Evolutionary conservation across 306 rosid species (phyloP).

Genomic region (Lotus japonicus): DNA sequence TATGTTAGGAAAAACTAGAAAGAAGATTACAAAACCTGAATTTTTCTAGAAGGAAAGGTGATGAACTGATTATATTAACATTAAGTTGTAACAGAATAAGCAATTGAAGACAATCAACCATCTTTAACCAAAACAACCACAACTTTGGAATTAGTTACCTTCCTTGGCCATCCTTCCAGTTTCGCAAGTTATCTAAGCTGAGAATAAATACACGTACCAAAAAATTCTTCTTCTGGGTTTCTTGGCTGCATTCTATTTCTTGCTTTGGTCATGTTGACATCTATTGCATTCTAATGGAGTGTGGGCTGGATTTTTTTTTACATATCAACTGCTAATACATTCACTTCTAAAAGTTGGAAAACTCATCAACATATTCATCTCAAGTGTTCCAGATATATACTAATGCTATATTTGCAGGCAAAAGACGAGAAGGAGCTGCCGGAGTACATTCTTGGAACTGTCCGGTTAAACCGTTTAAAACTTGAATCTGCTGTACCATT

Average conservation of each 20-base stretch:
- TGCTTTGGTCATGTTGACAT: not conserved
- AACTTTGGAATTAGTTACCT: not conserved
- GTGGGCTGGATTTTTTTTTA: not conserved
- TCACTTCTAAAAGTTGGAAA: not conserved
- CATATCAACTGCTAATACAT: not conserved
- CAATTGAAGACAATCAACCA: not conserved
- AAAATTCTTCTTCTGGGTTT: too few relatives aligned
- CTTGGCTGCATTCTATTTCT: slow-evolving; percentile 4
- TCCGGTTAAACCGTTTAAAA: slow-evolving; percentile 70
- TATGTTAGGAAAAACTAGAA: too few relatives aligned
- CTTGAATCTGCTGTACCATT: slow-evolving; percentile 63
- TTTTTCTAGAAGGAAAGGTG: not conserved
- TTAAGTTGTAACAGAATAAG: not conserved
- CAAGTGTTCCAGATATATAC: slow-evolving; percentile 12
- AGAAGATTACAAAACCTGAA: not conserved
- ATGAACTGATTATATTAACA: not conserved
- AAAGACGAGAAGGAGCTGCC: slow-evolving; percentile 80
- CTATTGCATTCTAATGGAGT: not conserved
- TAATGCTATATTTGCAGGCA: slow-evolving; percentile 48
- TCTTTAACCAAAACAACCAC: not conserved
- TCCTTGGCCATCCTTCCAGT: not conserved
- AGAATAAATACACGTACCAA: too few relatives aligned
- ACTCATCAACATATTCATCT: not conserved
- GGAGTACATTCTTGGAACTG: slow-evolving; percentile 90
- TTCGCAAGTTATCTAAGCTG: not conserved